Evolutionary conservation across 1,139 yeast species (phyloP).

Genomic region (Taphrina communis): DNA sequence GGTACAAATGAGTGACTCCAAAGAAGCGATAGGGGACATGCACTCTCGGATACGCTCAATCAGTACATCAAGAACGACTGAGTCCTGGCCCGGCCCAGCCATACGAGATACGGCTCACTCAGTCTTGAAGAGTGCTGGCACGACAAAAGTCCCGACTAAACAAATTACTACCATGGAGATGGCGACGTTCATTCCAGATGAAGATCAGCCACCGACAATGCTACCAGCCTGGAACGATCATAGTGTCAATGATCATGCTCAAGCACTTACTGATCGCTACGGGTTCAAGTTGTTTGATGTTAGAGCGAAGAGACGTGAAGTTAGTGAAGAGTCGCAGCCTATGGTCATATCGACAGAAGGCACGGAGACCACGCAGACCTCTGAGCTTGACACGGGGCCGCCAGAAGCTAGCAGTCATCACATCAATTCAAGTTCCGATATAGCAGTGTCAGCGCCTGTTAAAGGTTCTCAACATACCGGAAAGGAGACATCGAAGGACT

Average conservation of each 20-base stretch:
- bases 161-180: slow-evolving; percentile 55
- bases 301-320: slow-evolving; percentile 20
- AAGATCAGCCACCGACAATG: slow-evolving; percentile 53
- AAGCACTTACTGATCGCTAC: slow-evolving; percentile 56
- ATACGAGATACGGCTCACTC: slow-evolving; percentile 37
- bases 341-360: not conserved
- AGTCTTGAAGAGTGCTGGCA: slow-evolving; percentile 21
- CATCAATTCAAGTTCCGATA: not conserved
- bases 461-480: not conserved
- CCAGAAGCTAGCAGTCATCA: not conserved
- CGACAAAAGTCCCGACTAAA: not conserved
- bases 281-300: slow-evolving; percentile 56
- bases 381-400: not conserved
- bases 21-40: not conserved
- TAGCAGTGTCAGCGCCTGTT: not conserved
- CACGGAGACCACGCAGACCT: too few relatives aligned
- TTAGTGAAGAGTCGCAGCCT: not conserved
- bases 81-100: slow-evolving; percentile 22
- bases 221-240: slow-evolving; percentile 50
- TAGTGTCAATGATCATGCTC: slow-evolving; percentile 44
- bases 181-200: slow-evolving; percentile 54
- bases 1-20: not conserved
- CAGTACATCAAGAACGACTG: not conserved
- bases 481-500: not conserved
- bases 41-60: slow-evolving; percentile 14